A percentile compares a stretch with the other conserved stretches of the same genome.
Evolutionary conservation across 768 basidiomycete genomes (phyloP).

Genomic region (Leccinum fibrillosum): DNA sequence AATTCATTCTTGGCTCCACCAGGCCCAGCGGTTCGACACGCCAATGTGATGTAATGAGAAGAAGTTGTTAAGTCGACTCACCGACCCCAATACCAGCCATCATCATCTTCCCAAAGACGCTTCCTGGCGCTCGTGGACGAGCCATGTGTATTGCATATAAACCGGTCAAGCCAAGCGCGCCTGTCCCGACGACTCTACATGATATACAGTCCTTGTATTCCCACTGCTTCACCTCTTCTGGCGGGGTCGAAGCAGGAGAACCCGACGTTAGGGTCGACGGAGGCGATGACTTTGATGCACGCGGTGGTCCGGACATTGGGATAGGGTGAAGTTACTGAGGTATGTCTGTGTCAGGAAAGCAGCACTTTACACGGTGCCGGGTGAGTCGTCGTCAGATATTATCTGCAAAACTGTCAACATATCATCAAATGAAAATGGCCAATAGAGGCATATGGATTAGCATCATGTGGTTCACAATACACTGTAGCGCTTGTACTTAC

Average conservation of each 20-base stretch:
- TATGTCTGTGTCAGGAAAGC: not conserved
- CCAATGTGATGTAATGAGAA: too few species aligned
- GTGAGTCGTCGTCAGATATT: too few species aligned
- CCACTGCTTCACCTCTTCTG: constrained; percentile 11
- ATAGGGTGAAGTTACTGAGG: not conserved
- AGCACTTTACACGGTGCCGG: too few species aligned
- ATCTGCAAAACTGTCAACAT: too few species aligned
- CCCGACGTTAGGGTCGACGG: not conserved
- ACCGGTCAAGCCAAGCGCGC: constrained; percentile 58
- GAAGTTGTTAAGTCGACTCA: constrained; percentile 17
- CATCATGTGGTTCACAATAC: too few species aligned
- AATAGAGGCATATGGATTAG: too few species aligned
- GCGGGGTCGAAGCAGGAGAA: not conserved
- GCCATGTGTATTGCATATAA: constrained; percentile 66
- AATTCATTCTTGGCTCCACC: not conserved
- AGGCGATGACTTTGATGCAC: constrained; percentile 1
- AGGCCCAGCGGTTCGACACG: too few species aligned
- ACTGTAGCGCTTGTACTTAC: too few species aligned
- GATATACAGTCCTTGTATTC: constrained; percentile 56
- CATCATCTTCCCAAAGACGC: constrained; percentile 54
- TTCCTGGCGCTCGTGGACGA: constrained; percentile 60
- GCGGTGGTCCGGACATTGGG: constrained; percentile 22
- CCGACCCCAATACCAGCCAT: constrained; percentile 63
- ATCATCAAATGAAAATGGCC: too few species aligned
- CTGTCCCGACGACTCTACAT: constrained; percentile 67